Base-by-base conservation (phyloP, 305 asterid genomes). In the Lippia alba region DNA sequence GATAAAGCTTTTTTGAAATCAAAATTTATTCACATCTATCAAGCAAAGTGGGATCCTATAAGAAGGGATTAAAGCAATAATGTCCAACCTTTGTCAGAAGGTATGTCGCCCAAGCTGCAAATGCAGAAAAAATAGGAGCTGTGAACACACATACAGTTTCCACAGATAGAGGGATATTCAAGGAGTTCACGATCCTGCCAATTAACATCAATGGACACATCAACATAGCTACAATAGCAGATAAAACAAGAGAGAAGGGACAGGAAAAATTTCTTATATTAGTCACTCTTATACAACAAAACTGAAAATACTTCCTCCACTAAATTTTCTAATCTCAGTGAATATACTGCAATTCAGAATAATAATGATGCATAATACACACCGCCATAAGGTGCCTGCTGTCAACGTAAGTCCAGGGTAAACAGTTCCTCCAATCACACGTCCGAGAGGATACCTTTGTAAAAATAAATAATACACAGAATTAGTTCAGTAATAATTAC, bases 91-190 rank as follows among this genome's bases (percentile, higher is more conserved):
- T 95, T 58, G 99, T 95, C 74, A 95, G 80, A 75, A 95, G 96
- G 82, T 86, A 95, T 33, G 98, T 83, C 11, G 99, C 96, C 99
- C 99, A 95, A 46, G 99, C 82, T 79, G 99, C 99, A 86, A 95
- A 89, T 18, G 99, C 98, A 8, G 99, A 95, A 88, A 95, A 95
- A 71, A 91, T 79, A 55, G 99, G 99, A 54, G 99, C 99, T 11
- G 98, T 95, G 80, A 95, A 95, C 56, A 95, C 99, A 71, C 99
- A 92, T 24, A 95, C 99, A 77, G 98, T 95, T 83, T 95, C 99
- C 84, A 95, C 99, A 3, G 99, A 90, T 20, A 95, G 90, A 49
- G 98, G 99, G 73, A 92, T 82, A 68, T 95, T 95, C 71, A 95
- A 67, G 51, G 96, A 72, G 79, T 95, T 84, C 15, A 92, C 75